Evolutionary conservation across 495 filamentous ascomycete genomes (phyloP).

Genomic region (Tuber calosporum): DNA sequence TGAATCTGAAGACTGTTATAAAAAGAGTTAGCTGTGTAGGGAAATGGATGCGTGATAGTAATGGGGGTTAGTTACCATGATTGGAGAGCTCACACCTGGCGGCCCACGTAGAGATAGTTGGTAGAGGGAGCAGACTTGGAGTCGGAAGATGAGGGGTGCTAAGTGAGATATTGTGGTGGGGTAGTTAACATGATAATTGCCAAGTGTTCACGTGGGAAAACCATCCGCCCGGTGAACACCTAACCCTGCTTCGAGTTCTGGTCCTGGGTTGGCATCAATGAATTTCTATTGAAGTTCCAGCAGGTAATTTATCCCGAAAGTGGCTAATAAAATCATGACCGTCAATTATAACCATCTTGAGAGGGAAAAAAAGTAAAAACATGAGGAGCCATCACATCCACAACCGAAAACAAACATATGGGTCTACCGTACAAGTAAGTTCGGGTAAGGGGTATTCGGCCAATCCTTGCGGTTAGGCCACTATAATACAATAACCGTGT

Average conservation of each 20-base stretch:
- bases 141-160: neutral
- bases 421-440: too few species aligned
- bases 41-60: neutral
- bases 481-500: too few species aligned
- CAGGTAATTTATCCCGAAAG: neutral
- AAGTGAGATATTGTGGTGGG: neutral
- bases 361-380: too few species aligned
- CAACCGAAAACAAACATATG: too few species aligned
- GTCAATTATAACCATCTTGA: too few species aligned
- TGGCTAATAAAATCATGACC: neutral
- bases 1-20: conserved; percentile 42
- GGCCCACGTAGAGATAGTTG: neutral
- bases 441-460: too few species aligned
- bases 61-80: neutral
- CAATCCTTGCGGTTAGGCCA: too few species aligned
- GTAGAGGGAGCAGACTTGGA: neutral
- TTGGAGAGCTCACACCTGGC: neutral
- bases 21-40: neutral
- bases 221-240: neutral
- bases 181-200: neutral
- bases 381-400: too few species aligned
- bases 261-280: neutral
- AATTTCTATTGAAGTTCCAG: neutral
- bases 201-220: neutral
- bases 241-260: neutral